phyloP scores from a whole-genome alignment of 2,329 filamentous ascomycete species.

The Aspergillus amoenus region DNA sequence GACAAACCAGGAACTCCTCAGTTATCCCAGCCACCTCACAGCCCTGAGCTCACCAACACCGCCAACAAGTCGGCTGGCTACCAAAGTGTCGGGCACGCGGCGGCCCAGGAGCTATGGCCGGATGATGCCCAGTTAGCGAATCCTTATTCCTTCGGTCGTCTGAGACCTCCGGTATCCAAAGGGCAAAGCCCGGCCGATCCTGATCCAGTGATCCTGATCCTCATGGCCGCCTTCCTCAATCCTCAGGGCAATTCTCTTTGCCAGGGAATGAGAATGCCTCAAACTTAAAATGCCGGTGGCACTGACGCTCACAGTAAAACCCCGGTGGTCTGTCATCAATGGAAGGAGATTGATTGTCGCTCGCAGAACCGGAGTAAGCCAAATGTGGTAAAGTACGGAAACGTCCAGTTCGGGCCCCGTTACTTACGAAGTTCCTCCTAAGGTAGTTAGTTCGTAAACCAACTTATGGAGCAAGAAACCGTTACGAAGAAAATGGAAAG shows the following conservation, averaged over 20 bases:
- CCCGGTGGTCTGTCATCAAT: too few species aligned
- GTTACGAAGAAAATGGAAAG: too few species aligned
- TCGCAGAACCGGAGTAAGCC: not conserved
- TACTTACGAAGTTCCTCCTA: not conserved
- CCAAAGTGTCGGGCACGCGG: not conserved
- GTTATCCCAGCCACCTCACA: not conserved
- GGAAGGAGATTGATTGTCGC: too few species aligned
- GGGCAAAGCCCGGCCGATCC: too few species aligned
- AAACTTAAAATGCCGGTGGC: too few species aligned
- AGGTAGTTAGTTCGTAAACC: too few species aligned
- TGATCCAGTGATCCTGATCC: not conserved
- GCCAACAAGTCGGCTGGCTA: too few species aligned
- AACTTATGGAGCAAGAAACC: not conserved
- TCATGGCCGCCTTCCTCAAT: not conserved
- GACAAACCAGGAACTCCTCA: too few species aligned
- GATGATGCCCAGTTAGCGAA: constrained; percentile 18
- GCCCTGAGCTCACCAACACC: not conserved
- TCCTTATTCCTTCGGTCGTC: not conserved
- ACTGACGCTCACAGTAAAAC: too few species aligned
- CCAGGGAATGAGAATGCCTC: not conserved
- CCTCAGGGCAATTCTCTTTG: not conserved
- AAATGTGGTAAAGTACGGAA: not conserved
- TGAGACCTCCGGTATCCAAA: too few species aligned
- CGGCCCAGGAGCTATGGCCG: constrained; percentile 29
- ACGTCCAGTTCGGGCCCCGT: not conserved